Percentiles rank a stretch among this genome's conserved stretches.
These are phyloP conservation scores for Coemansia sp. DNA, from an alignment of 192 early-diverging fungal species.

Conservation along the genomic window DNA sequence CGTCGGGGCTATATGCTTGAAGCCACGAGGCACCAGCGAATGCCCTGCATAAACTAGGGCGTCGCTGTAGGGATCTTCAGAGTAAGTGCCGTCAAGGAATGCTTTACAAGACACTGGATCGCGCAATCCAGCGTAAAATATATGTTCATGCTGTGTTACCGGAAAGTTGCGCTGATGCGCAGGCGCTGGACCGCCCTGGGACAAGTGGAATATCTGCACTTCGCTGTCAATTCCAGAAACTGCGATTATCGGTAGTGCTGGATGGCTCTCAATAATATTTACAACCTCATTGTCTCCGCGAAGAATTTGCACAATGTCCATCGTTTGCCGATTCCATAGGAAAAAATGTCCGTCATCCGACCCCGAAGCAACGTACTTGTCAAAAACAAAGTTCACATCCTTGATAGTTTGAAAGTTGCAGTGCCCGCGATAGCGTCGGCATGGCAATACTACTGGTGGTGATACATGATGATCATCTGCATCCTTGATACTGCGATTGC, in stretches of 20 bases:
- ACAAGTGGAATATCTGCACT: conserved; percentile 65
- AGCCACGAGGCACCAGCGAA: conserved; percentile 2
- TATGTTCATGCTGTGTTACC: conserved; percentile 15
- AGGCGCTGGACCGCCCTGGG: conserved; percentile 30
- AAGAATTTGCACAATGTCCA: conserved; percentile 61
- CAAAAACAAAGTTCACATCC: conserved; percentile 70
- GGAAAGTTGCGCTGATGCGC: conserved; percentile 37
- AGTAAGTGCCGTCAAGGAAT: conserved; percentile 18
- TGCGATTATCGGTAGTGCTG: conserved; percentile 55
- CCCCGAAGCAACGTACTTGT: conserved; percentile 70
- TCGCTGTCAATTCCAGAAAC: conserved; percentile 76
- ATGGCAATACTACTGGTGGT: conserved; percentile 27
- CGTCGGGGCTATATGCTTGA: neutral
- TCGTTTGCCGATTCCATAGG: conserved; percentile 64
- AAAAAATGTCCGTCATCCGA: conserved; percentile 73
- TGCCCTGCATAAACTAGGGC: conserved; percentile 16
- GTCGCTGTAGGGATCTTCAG: conserved; percentile 25
- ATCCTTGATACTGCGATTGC: too few relatives aligned
- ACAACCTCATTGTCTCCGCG: conserved; percentile 64
- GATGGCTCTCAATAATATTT: conserved; percentile 62
- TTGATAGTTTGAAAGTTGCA: conserved; percentile 61
- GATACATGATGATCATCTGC: neutral
- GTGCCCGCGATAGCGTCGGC: conserved; percentile 30
- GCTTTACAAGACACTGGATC: conserved; percentile 5
- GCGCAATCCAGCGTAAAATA: conserved; percentile 9